Evolutionary conservation across 1,139 yeast species (phyloP), one percentile per base, ranked within the genome.

Genomic region (Yamadazyma siamensis): DNA sequence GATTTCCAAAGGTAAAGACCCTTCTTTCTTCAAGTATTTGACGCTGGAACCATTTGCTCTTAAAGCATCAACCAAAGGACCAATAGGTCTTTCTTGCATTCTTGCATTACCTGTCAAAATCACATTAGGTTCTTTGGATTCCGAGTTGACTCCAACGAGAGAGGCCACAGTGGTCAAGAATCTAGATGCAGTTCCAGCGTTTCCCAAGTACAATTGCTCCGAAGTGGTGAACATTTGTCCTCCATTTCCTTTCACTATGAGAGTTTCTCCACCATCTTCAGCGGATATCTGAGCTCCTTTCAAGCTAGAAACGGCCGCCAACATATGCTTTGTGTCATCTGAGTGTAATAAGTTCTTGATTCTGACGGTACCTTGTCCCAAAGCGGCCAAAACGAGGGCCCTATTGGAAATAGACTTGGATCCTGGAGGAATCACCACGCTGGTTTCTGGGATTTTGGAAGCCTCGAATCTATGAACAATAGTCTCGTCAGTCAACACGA

Each of bases 181-280:
- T 49, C 99, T 75, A 6, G 96, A 86, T 5, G 98, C 97, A 27
- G 99, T 91, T 45, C 99, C 99, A 1, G 99, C 98, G 54, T 91
- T 91, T 36, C 98, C 98, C 39, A 91, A 72, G 57, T 87, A 91
- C 34, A 94, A 67, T 42, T 79, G 84, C 15, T 70, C 67, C 31
- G 65, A 60, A 23, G 84, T 75, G 3, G 85, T 75, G 27, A 69
- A 48, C 39, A 86, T 61, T 21, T 71, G 59, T 29, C 97, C 97
- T 33, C 96, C 96, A 43, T 82, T 83, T 31, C 98, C 98, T 32
- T 74, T 72, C 21, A 91, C 75, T 19, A 89, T 88, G 33, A 91
- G 73, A 13, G 94, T 83, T 49, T 83, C 89, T 41, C 96, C 96
- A 47, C 87, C 88, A 41, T 85, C 89, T 53, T 87, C 94, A 52